Evolutionary conservation across 371 early-diverging fungal genomes (phyloP).

Genomic region (Circinella umbellata): DNA sequence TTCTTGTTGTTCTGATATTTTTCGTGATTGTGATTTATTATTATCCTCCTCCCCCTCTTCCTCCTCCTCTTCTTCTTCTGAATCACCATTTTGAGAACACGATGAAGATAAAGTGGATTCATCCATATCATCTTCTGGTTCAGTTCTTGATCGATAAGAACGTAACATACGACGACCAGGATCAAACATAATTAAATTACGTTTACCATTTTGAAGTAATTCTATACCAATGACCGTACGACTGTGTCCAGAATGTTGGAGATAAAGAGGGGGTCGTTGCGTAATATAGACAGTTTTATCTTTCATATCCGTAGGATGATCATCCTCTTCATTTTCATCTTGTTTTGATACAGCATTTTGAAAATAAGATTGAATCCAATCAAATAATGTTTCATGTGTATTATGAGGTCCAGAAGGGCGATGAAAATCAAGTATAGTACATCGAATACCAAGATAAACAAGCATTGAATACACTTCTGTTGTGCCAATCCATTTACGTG

Average conservation of each 20-base stretch:
- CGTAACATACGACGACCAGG: conserved; percentile 59
- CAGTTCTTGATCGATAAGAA: conserved; percentile 25
- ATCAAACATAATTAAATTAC: conserved; percentile 71
- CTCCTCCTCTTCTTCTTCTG: conserved; percentile 3
- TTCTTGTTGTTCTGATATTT: too few species aligned
- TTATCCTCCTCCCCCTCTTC: neutral
- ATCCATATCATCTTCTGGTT: conserved; percentile 22
- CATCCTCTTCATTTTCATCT: neutral
- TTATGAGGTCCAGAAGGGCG: conserved; percentile 62
- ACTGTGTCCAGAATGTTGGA: conserved; percentile 81
- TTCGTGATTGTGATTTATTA: neutral
- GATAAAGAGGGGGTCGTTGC: conserved; percentile 68
- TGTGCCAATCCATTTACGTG: conserved; percentile 82
- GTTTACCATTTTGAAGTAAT: conserved; percentile 41
- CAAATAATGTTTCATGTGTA: conserved; percentile 62
- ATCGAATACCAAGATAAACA: conserved; percentile 63
- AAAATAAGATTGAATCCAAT: conserved; percentile 64
- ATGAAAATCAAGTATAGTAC: conserved; percentile 73
- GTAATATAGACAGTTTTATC: conserved; percentile 44
- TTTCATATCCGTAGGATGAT: neutral
- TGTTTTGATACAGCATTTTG: conserved; percentile 13
- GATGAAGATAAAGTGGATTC: conserved; percentile 10
- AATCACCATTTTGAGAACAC: conserved; percentile 12
- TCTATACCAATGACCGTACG: conserved; percentile 75
- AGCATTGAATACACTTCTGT: conserved; percentile 75